Percentiles rank a stretch among this genome's conserved stretches.
Conservation (phyloP, 441 rosid species). For the Populus trichocarpa region DNA sequence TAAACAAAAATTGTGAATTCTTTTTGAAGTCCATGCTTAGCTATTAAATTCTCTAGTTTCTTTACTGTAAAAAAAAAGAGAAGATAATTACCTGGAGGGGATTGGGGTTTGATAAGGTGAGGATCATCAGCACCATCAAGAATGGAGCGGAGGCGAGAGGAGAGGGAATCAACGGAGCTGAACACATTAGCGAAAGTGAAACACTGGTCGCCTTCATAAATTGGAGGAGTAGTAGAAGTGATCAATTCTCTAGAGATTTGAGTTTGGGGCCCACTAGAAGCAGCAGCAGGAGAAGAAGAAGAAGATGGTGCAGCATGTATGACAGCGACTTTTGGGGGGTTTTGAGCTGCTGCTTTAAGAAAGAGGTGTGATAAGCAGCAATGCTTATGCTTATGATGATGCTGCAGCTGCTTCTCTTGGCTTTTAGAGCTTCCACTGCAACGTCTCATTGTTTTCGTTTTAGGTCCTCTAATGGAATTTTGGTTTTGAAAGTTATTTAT, state of each 20-base stretch:
- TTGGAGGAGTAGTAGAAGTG: constrained; percentile 33
- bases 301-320: constrained; percentile 42
- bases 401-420: constrained; percentile 7
- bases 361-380: constrained; percentile 70
- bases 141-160: constrained; percentile 44
- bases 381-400: no score
- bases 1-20: background rate
- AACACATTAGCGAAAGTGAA: constrained; percentile 58
- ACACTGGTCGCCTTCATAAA: constrained; percentile 55
- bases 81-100: constrained; percentile 23
- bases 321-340: constrained; percentile 50
- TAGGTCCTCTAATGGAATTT: background rate
- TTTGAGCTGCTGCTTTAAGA: constrained; percentile 41
- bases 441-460: background rate
- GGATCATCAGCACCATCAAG: constrained; percentile 42
- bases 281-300: background rate
- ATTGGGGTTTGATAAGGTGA: constrained; percentile 34
- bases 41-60: background rate
- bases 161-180: constrained; percentile 50
- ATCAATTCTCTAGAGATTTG: constrained; percentile 15
- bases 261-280: constrained; percentile 11
- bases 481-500: background rate
- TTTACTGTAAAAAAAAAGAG: background rate
- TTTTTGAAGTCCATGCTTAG: background rate
- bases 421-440: background rate